These are phyloP conservation scores for Musa schizocarpa DNA, from an alignment of 176 grass and related monocot species.

Conservation along the genomic window DNA sequence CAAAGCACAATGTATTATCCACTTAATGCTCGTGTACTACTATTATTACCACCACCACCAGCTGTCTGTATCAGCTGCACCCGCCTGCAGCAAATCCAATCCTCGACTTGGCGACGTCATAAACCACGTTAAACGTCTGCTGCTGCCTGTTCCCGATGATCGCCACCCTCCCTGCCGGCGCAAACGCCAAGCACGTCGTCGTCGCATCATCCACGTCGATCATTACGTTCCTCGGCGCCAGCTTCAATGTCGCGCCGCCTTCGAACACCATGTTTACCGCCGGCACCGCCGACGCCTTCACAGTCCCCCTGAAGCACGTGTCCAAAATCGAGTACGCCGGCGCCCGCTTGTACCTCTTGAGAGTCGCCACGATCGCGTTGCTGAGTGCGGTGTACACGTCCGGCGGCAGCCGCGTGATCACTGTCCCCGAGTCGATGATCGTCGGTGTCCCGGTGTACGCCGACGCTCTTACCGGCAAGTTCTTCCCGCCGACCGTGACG, in stretches of 20 bases:
- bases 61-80: conserved; percentile 36
- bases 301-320: neutral
- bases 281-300: neutral
- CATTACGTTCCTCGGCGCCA: conserved; percentile 1
- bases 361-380: neutral
- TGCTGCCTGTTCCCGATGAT: conserved; percentile 91
- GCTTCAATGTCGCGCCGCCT: neutral
- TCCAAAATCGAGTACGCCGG: conserved; percentile 8
- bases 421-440: neutral
- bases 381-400: neutral
- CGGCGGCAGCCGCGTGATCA: neutral
- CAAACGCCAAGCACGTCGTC: conserved; percentile 66
- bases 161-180: conserved; percentile 25
- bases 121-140: conserved; percentile 63
- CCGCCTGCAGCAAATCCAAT: conserved; percentile 64
- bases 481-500: conserved; percentile 27
- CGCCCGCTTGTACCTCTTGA: neutral
- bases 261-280: neutral
- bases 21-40: too few relatives aligned
- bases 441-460: neutral
- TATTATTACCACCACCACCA: too few relatives aligned
- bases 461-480: neutral
- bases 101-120: conserved; percentile 48
- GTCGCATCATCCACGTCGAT: conserved; percentile 51
- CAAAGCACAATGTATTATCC: too few relatives aligned